A percentile compares a stretch with the other conserved stretches of the same genome.
phyloP scores from a whole-genome alignment of 108 stramenopile species.

The Cyclostephanos tholiformis region DNA sequence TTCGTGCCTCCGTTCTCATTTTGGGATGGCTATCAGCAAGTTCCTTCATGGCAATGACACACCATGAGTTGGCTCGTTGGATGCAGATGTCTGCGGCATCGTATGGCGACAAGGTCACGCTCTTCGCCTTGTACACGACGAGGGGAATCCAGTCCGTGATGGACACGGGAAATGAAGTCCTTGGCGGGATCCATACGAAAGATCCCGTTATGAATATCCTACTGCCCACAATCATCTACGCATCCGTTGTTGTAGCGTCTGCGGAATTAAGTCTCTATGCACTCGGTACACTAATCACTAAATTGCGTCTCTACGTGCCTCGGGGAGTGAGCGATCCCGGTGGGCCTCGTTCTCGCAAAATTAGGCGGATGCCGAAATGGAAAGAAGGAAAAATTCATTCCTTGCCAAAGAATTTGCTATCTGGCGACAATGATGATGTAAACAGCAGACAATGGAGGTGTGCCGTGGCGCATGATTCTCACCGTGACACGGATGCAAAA shows the following conservation, averaged over 20 bases:
- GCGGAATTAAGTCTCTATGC: constrained; percentile 28
- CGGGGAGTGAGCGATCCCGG: constrained; percentile 73
- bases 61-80: constrained; percentile 23
- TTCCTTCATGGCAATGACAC: constrained; percentile 35
- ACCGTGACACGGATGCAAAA: constrained; percentile 53
- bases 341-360: constrained; percentile 74
- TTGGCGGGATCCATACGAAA: not conserved
- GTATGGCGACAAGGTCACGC: constrained; percentile 6
- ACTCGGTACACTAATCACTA: constrained; percentile 11
- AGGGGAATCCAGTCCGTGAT: constrained; percentile 20
- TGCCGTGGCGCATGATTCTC: constrained; percentile 73
- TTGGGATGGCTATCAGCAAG: constrained; percentile 40
- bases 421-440: constrained; percentile 2
- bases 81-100: not conserved
- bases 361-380: constrained; percentile 71
- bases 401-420: constrained; percentile 21
- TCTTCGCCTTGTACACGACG: constrained; percentile 4
- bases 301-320: constrained; percentile 28
- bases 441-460: constrained; percentile 60
- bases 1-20: constrained; percentile 44
- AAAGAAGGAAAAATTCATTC: constrained; percentile 29
- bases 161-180: not conserved
- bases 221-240: constrained; percentile 30
- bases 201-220: constrained; percentile 5
- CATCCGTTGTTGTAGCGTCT: constrained; percentile 10